A percentile compares a stretch with the other conserved stretches of the same genome.
Conservation (phyloP, 2,329 filamentous ascomycete species). For the Plenodomus tracheiphilus region DNA sequence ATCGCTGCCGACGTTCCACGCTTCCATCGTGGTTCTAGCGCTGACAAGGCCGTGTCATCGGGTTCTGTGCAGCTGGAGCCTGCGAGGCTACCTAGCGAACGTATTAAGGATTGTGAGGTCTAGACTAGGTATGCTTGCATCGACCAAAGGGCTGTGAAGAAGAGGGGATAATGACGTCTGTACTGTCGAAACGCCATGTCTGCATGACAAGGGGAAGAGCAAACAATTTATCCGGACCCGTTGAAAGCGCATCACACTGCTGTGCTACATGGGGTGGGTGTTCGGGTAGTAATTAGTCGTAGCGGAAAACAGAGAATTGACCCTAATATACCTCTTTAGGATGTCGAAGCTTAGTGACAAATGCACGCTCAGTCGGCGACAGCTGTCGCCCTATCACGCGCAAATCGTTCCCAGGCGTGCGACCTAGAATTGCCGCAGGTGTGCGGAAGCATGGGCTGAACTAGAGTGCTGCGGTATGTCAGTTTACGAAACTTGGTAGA, state of each 20-base stretch:
- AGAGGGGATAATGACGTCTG: not conserved
- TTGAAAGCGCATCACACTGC: not conserved
- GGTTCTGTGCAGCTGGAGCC: conserved; percentile 14
- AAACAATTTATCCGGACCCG: not conserved
- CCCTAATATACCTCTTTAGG: not conserved
- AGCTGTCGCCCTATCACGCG: not conserved
- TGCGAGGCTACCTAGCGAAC: conserved; percentile 5
- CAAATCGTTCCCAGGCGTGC: not conserved
- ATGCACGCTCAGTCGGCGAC: not conserved
- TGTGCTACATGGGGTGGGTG: no score
- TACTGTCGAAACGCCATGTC: not conserved
- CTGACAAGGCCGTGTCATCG: conserved; percentile 19
- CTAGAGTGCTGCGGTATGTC: no score
- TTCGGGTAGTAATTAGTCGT: no score
- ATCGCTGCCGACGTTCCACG: not conserved
- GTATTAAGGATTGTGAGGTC: conserved; percentile 6
- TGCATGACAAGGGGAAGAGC: not conserved
- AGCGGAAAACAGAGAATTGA: not conserved
- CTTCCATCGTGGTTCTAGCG: conserved; percentile 25
- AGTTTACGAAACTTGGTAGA: no score
- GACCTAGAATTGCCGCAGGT: no score
- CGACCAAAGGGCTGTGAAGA: not conserved
- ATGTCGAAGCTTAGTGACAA: not conserved
- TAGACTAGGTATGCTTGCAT: conserved; percentile 4
- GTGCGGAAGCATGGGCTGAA: no score